Evolutionary conservation across 73 alveolate genomes (phyloP).

Genomic region (Durusdinium trenchii): DNA sequence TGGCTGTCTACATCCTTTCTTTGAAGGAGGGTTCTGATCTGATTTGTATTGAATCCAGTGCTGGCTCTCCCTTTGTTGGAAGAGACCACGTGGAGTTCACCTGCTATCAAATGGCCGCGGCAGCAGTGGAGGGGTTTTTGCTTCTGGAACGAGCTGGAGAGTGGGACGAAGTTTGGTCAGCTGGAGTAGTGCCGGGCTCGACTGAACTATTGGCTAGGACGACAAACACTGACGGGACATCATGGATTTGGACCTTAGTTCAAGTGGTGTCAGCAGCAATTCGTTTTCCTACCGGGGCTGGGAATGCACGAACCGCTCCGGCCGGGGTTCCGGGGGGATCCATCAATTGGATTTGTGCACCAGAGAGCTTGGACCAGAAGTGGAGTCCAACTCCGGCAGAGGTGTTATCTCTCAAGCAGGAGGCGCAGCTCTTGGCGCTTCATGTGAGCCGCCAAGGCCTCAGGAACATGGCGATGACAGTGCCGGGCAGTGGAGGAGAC

Average conservation of each 20-base stretch:
- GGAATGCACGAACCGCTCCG: background rate
- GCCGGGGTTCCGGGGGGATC: background rate
- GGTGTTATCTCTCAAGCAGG: background rate
- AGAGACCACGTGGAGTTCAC: background rate
- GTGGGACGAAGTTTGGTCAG: conserved; percentile 34
- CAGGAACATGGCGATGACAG: background rate
- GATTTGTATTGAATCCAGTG: background rate
- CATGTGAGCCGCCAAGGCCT: background rate
- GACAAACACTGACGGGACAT: conserved; percentile 19
- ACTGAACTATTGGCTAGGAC: background rate
- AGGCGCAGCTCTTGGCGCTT: background rate
- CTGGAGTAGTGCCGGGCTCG: background rate
- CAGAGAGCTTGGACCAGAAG: background rate
- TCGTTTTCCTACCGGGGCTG: background rate
- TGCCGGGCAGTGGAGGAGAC: background rate
- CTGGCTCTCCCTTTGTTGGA: background rate
- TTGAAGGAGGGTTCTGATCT: background rate
- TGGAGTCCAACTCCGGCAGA: conserved; percentile 15
- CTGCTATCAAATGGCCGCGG: background rate
- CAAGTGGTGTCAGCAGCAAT: background rate
- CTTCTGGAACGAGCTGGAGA: background rate
- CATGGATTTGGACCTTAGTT: conserved; percentile 4
- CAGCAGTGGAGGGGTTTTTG: background rate
- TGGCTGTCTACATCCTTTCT: background rate
- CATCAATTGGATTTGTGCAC: conserved; percentile 26